Base-by-base conservation (phyloP, 768 basidiomycete genomes). In the Hemileccinum rubropunctum region DNA sequence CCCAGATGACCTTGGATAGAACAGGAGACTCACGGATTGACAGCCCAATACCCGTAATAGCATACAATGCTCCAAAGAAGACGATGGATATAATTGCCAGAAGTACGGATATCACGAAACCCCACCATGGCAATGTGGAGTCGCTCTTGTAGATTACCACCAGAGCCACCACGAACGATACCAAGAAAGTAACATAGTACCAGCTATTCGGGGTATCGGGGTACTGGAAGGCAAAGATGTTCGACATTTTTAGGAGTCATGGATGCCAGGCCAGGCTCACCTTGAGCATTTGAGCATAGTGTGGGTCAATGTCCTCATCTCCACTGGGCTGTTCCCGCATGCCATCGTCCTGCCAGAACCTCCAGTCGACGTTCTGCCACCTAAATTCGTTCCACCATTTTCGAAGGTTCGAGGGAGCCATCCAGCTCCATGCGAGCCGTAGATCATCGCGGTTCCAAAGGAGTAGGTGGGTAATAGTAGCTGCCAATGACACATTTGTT, bases 81-180 rank as follows among this genome's bases (percentile, higher is more conserved):
- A 80, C 73, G 41, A 80, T 61, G 58, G 75, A 79, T 23, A 79
- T 52, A 3, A 69, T 58, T 0, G 81, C 73, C 43, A 85, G 66
- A 27, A 82, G 64, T 20, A 84, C 58, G n/a, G 73, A 71, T 20
- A 83, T 73, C 51, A 78, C 69, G 48, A 81, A 64, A 4, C 73
- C 78, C 78, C 78, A 81, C 81, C 82, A 82, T 8, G 82, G 81
- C 33, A 83, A 62, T 6, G 74, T 77, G 9, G 80, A 77, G 47
- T 76, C 55, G 18, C 74, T 76, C 35, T 76, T 74, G 61, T 83
- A 83, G 51, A 76, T 68, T 6, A 76, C 76, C 4, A 76, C 73
- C 69, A 82, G 73, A 0, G 78, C 80, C 63, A 80, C 77, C 2
- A 71, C 67, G 52, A 80, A 74, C 13, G 62, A 62, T 11, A 53